phyloP scores from a whole-genome alignment of 306 rosid genomes.

The Ormosia semicastrata region DNA sequence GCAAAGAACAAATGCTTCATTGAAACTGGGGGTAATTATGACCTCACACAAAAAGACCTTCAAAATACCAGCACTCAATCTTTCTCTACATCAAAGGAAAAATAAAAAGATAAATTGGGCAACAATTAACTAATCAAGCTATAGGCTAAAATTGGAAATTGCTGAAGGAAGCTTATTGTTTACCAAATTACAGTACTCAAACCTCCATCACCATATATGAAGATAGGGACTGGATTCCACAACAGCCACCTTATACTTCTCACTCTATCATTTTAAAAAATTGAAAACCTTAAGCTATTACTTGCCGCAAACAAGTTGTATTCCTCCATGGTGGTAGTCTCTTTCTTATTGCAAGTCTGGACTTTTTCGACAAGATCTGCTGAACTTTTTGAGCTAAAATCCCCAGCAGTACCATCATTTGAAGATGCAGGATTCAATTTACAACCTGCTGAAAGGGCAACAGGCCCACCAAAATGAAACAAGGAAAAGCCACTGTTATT shows the following conservation, averaged over 20 bases:
- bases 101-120: constrained; percentile 45
- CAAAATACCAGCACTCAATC: constrained; percentile 65
- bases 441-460: constrained; percentile 62
- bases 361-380: constrained; percentile 51
- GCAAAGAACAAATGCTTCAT: constrained; percentile 33
- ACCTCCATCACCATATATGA: constrained; percentile 55
- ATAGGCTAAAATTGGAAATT: constrained; percentile 45
- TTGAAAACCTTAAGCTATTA: constrained; percentile 65
- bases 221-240: constrained; percentile 56
- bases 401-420: constrained; percentile 43
- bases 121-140: constrained; percentile 57
- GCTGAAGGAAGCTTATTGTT: constrained; percentile 69
- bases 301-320: constrained; percentile 93
- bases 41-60: constrained; percentile 36
- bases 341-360: constrained; percentile 59
- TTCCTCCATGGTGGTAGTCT: constrained; percentile 67
- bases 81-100: constrained; percentile 46
- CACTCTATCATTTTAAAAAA: constrained; percentile 64
- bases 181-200: constrained; percentile 57
- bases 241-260: constrained; percentile 68
- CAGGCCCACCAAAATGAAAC: constrained; percentile 94
- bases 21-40: constrained; percentile 30
- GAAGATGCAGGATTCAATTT: constrained; percentile 41
- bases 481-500: constrained; percentile 66
- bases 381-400: constrained; percentile 40